Base-by-base conservation (phyloP, 192 early-diverging fungal species). In the Coemansia umbellata region DNA sequence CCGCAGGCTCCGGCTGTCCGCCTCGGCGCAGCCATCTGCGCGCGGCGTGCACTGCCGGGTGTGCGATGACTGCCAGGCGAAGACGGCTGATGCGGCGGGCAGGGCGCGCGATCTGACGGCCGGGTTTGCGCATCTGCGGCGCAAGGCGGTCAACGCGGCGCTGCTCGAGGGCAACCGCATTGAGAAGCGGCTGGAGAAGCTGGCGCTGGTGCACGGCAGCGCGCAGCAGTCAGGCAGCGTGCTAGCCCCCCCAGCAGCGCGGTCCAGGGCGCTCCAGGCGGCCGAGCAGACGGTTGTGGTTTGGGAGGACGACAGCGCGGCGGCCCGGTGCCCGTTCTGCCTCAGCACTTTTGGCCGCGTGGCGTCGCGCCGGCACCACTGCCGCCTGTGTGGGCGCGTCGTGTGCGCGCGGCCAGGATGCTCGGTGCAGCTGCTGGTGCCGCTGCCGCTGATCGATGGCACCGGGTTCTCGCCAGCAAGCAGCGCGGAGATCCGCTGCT, bases 181-280 rank as follows among this genome's bases (percentile, higher is more conserved):
- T 3, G 87, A 89, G 55, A 84, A 87, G 57, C 77, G 89, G 3
- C 58, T 91, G 23, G 89, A 91, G 70, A 82, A 84, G 52, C 76
- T 90, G 33, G 61, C 63, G 3, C 9, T 58, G 11, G 66, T 40
- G 3, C 66, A 68, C 21, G 58, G 53, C 26, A 19, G 37, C 18
- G 6, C n/a, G 19, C 22, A 39, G 18, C 51, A n/a, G 18, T 6
- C 4, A 11, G 39, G 32, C 11, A 50, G 19, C 26, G 19, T 14
- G 5, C 37, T 31, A 27, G 63, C 35, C 7, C 14, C 27, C 17
- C 8, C 31, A 30, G 8, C 53, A 31, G n/a, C 48, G 6, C 31
- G 35, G n/a, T 22, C 30, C 33, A 47, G 52, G 22, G 47, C 53
- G 5, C 28, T 67, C 11, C 60, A 64, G 39, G 50, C 39, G 11